Evolutionary conservation across 108 stramenopile species (phyloP).

Genomic region (Mediolabrus comicus): DNA sequence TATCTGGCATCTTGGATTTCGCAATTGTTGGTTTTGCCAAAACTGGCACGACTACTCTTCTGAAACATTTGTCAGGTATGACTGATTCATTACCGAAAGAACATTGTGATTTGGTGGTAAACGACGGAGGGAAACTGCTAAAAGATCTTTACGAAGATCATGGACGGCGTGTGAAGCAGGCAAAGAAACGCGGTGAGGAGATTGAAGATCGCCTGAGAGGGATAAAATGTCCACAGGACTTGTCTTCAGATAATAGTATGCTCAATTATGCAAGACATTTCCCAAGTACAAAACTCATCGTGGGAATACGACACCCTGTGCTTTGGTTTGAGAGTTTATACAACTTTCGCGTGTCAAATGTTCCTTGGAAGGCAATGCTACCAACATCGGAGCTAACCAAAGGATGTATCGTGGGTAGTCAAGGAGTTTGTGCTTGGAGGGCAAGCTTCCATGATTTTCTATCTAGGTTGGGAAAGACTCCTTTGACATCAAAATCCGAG

Average conservation of each 20-base stretch:
- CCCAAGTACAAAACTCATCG: slow-evolving; percentile 27
- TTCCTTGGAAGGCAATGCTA: not conserved
- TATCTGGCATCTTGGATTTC: not conserved
- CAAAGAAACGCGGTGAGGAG: too few species aligned
- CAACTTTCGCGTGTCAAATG: slow-evolving; percentile 29
- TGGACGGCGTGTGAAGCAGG: not conserved
- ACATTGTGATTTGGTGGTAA: not conserved
- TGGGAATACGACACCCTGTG: slow-evolving; percentile 55
- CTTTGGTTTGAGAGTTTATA: slow-evolving; percentile 49
- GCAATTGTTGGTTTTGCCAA: slow-evolving; percentile 5
- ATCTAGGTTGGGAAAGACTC: slow-evolving; percentile 17
- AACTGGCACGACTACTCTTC: slow-evolving; percentile 15
- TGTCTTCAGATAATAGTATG: slow-evolving; percentile 11
- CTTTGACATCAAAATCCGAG: slow-evolving; percentile 11
- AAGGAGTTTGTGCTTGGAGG: slow-evolving; percentile 6
- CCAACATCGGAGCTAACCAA: not conserved
- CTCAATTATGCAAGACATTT: slow-evolving; percentile 27
- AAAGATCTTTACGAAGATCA: not conserved
- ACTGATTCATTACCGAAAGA: not conserved
- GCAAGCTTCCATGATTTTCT: slow-evolving; percentile 9
- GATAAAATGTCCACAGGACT: slow-evolving; percentile 29
- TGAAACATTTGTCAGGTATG: not conserved
- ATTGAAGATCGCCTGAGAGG: slow-evolving; percentile 4
- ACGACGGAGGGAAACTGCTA: not conserved
- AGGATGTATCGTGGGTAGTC: not conserved